A percentile compares a stretch with the other conserved stretches of the same genome.
Evolutionary conservation across 495 filamentous ascomycete species (phyloP).

Genomic region (Penicillium canescens): DNA sequence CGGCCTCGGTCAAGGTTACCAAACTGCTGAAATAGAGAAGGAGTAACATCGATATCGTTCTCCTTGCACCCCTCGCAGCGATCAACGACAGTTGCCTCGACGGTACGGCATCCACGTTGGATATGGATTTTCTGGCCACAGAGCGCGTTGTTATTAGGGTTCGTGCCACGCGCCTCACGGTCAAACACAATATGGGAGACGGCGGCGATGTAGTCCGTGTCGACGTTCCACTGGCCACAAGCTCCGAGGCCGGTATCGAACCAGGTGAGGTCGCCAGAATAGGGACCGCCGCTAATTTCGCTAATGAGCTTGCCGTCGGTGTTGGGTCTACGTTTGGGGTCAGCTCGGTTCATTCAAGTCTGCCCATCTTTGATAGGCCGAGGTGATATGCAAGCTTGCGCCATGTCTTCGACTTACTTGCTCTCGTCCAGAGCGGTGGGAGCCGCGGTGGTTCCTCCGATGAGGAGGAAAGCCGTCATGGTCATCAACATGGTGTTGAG

Average conservation of each 20-base stretch:
- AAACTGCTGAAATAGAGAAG: slow-evolving; percentile 58
- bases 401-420: too few relatives aligned
- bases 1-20: slow-evolving; percentile 57
- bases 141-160: slow-evolving; percentile 71
- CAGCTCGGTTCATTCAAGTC: too few relatives aligned
- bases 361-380: too few relatives aligned
- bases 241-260: slow-evolving; percentile 69
- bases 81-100: slow-evolving; percentile 75
- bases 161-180: slow-evolving; percentile 48
- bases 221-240: slow-evolving; percentile 60
- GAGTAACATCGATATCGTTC: slow-evolving; percentile 67
- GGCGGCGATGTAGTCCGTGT: slow-evolving; percentile 60
- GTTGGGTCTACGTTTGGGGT: too few relatives aligned
- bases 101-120: slow-evolving; percentile 48
- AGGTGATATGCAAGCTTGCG: too few relatives aligned
- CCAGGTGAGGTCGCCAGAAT: slow-evolving; percentile 66
- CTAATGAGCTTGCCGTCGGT: too few relatives aligned
- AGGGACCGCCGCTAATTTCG: too few relatives aligned
- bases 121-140: slow-evolving; percentile 67
- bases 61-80: slow-evolving; percentile 66
- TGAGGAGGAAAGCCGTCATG: too few relatives aligned
- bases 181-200: slow-evolving; percentile 70
- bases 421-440: too few relatives aligned
- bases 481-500: too few relatives aligned
- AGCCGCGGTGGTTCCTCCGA: too few relatives aligned